Evolutionary conservation across 2,329 filamentous ascomycete species (phyloP).

Genomic region (Colletotrichum lentis): DNA sequence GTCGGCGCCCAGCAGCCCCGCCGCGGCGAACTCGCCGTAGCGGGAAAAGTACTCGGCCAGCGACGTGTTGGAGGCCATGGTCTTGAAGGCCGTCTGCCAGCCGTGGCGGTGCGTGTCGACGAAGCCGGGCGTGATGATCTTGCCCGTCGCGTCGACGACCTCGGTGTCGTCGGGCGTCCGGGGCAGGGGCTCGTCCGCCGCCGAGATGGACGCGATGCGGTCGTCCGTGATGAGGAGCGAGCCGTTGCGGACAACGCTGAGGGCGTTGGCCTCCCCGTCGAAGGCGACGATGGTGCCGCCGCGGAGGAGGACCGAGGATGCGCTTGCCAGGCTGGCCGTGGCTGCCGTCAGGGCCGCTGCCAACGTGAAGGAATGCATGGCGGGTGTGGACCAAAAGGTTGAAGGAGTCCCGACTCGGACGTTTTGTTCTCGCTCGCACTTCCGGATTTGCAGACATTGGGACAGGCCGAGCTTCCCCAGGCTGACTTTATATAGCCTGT

Average conservation of each 20-base stretch:
- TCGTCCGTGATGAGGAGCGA: constrained; percentile 53
- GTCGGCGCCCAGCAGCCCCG: constrained; percentile 48
- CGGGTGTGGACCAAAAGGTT: neutral
- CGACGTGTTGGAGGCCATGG: constrained; percentile 60
- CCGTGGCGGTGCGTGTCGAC: constrained; percentile 65
- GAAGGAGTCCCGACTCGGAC: too few species aligned
- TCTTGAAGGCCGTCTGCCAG: constrained; percentile 65
- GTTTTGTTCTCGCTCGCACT: neutral
- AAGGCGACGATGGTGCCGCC: constrained; percentile 55
- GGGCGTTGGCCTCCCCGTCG: constrained; percentile 45
- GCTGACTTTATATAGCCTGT: constrained; percentile 11
- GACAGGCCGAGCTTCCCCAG: too few species aligned
- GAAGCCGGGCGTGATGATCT: constrained; percentile 64
- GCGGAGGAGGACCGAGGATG: constrained; percentile 43
- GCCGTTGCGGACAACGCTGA: constrained; percentile 51
- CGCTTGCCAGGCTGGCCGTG: constrained; percentile 12
- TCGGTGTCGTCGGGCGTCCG: constrained; percentile 44
- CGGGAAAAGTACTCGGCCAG: constrained; percentile 57
- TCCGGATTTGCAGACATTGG: neutral
- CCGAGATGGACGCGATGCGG: constrained; percentile 47
- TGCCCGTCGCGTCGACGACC: constrained; percentile 57
- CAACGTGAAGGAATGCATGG: constrained; percentile 15
- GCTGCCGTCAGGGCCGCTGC: constrained; percentile 17
- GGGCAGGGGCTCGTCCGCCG: neutral
- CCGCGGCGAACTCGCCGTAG: constrained; percentile 49